These are phyloP conservation scores for Hypoxylon sp. DNA, from an alignment of 2,329 filamentous ascomycete species.

Conservation along the genomic window DNA sequence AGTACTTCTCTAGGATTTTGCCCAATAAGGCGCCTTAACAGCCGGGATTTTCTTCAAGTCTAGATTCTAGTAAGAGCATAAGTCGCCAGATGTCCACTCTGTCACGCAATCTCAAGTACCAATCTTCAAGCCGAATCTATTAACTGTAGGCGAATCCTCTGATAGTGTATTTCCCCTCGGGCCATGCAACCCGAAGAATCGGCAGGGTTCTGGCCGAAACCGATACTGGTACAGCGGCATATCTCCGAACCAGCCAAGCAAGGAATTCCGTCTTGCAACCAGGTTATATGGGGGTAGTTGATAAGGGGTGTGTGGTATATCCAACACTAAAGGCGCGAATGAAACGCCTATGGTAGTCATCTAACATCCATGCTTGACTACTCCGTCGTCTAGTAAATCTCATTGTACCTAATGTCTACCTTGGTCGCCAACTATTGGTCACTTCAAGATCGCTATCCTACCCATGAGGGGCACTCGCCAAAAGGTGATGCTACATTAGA, in stretches of 20 bases:
- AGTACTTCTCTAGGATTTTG: not conserved
- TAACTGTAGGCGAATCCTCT: not conserved
- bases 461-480: constrained; percentile 11
- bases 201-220: constrained; percentile 7
- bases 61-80: not conserved
- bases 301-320: no score
- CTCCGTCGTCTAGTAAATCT: not conserved
- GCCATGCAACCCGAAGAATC: constrained; percentile 2
- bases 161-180: not conserved
- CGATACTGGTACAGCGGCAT: no score
- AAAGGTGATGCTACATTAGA: not conserved
- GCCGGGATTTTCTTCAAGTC: not conserved
- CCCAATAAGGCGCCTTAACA: not conserved
- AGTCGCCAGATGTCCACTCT: constrained; percentile 7
- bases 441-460: constrained; percentile 2
- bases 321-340: no score
- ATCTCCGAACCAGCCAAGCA: no score
- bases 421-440: constrained; percentile 18
- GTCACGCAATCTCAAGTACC: constrained; percentile 19
- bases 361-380: not conserved
- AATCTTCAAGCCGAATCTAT: not conserved
- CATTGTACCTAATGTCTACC: constrained; percentile 6
- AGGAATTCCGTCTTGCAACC: no score
- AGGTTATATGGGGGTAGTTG: constrained; percentile 1
- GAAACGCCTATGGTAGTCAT: no score